These are phyloP conservation scores for Apophysomyces ossiformis DNA, from an alignment of 371 early-diverging fungal species.

Conservation along the genomic window DNA sequence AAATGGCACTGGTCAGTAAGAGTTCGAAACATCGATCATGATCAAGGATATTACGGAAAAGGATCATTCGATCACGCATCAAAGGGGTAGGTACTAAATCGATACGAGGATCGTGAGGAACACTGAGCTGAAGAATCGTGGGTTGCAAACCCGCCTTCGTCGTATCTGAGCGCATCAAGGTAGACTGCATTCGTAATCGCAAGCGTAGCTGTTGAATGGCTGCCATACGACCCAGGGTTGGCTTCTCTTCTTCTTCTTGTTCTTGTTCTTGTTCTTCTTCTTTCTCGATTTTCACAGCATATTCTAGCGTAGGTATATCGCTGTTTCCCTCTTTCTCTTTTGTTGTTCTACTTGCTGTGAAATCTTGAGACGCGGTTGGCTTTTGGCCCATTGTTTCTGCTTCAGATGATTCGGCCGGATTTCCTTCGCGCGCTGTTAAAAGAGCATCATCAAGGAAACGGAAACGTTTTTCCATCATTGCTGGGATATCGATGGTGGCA, in stretches of 20 bases:
- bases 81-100: constrained; percentile 54
- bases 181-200: constrained; percentile 23
- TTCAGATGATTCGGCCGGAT: constrained; percentile 1
- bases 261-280: constrained; percentile 7
- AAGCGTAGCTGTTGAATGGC: constrained; percentile 26
- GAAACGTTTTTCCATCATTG: constrained; percentile 20
- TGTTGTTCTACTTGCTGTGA: not conserved
- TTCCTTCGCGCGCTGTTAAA: not conserved
- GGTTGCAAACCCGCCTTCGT: constrained; percentile 22
- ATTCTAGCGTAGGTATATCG: not conserved
- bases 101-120: constrained; percentile 57
- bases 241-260: constrained; percentile 9
- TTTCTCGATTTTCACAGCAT: not conserved
- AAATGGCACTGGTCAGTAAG: constrained; percentile 41
- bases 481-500: constrained; percentile 13
- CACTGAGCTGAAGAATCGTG: constrained; percentile 26
- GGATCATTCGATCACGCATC: constrained; percentile 57
- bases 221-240: constrained; percentile 6
- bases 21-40: constrained; percentile 53
- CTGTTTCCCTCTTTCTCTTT: not conserved
- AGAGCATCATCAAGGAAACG: not conserved
- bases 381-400: not conserved
- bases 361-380: not conserved
- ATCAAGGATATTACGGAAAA: constrained; percentile 48
- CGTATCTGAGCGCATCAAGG: not conserved